A percentile compares a stretch with the other conserved stretches of the same genome.
Conservation (phyloP, 1,284 basidiomycete genomes). For the Flammula alnicola region DNA sequence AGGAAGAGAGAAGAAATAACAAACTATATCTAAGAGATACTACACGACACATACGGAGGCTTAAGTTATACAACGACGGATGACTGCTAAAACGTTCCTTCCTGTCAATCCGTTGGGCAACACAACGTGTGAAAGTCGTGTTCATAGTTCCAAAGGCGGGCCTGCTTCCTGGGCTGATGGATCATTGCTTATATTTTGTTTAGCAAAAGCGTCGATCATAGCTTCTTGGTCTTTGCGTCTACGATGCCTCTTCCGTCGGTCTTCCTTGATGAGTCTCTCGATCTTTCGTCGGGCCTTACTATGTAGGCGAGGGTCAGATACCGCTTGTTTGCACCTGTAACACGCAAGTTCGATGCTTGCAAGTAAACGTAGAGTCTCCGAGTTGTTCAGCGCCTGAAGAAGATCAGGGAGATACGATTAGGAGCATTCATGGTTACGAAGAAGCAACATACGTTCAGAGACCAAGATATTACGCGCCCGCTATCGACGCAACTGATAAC, state of each 20-base stretch:
- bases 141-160: slow-evolving; percentile 20
- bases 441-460: slow-evolving; percentile 68
- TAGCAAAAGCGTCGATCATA: slow-evolving; percentile 76
- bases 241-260: slow-evolving; percentile 75
- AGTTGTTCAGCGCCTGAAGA: slow-evolving; percentile 72
- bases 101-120: slow-evolving; percentile 12
- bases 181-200: slow-evolving; percentile 54
- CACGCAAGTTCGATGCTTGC: slow-evolving; percentile 83
- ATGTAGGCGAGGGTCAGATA: slow-evolving; percentile 66
- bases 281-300: slow-evolving; percentile 68
- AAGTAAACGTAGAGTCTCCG: slow-evolving; percentile 76
- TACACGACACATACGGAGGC: slow-evolving; percentile 17
- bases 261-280: slow-evolving; percentile 78
- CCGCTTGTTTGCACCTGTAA: slow-evolving; percentile 69
- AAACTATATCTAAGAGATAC: slow-evolving; percentile 24
- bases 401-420: slow-evolving; percentile 1
- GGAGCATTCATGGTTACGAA: neutral
- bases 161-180: slow-evolving; percentile 17
- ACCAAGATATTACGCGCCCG: slow-evolving; percentile 79
- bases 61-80: slow-evolving; percentile 21
- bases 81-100: slow-evolving; percentile 2
- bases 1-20: slow-evolving; percentile 8
- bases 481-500: slow-evolving; percentile 78
- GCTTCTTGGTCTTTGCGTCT: slow-evolving; percentile 80
- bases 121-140: slow-evolving; percentile 6